Percentiles rank a stretch among this genome's conserved stretches.
Evolutionary conservation across 164 flowering plant species (phyloP).

Genomic region (Tetracentron sinense): DNA sequence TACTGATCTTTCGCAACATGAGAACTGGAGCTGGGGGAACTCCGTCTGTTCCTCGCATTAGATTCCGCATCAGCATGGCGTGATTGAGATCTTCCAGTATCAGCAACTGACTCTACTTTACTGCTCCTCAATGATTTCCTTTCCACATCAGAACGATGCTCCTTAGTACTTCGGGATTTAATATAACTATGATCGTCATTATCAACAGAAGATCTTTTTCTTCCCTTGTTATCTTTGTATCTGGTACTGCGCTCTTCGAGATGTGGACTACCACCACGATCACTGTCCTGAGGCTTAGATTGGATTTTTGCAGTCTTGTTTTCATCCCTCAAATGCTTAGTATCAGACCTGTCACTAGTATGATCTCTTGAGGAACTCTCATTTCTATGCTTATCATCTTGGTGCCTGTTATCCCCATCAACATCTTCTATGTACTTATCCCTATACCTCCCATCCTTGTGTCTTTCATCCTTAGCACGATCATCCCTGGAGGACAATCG

Average conservation of each 20-base stretch:
- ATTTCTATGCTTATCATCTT: constrained; percentile 13
- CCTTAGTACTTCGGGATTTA: constrained; percentile 26
- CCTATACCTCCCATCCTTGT: constrained; percentile 34
- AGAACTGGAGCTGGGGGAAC: constrained; percentile 34
- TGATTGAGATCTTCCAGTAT: constrained; percentile 32
- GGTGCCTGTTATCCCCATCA: constrained; percentile 8
- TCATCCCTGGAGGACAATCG: constrained; percentile 39
- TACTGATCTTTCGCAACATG: constrained; percentile 29
- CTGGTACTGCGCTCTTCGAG: constrained; percentile 29
- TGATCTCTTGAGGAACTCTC: constrained; percentile 25
- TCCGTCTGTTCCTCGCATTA: constrained; percentile 16
- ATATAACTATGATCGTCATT: constrained; percentile 26
- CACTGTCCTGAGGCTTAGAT: constrained; percentile 16
- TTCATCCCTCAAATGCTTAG: constrained; percentile 35
- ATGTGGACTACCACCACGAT: constrained; percentile 25
- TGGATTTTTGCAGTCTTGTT: constrained; percentile 21
- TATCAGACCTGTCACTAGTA: constrained; percentile 24
- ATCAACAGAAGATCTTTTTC: constrained; percentile 21
- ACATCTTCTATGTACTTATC: constrained; percentile 5
- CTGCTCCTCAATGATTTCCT: constrained; percentile 22
- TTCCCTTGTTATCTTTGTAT: constrained; percentile 34
- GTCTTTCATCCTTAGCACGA: constrained; percentile 8
- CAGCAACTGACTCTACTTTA: constrained; percentile 24
- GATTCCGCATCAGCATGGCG: constrained; percentile 24
- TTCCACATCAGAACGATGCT: constrained; percentile 25